phyloP scores from a whole-genome alignment of 148 eudicot genomes.

The Dysphania ambrosioides region DNA sequence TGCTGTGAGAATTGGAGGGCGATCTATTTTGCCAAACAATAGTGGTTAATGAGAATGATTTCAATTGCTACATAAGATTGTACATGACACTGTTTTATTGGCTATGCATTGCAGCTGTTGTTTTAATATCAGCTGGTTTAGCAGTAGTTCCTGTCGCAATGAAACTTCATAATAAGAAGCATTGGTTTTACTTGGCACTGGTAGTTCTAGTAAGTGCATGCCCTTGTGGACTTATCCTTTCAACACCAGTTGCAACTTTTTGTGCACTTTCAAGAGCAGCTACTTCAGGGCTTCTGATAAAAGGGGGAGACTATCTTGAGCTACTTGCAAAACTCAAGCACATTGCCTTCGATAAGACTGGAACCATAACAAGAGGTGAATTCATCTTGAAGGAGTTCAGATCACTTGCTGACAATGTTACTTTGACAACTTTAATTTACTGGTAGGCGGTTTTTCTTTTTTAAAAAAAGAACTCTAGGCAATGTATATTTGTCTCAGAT shows the following conservation, averaged over 20 bases:
- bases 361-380: slow-evolving; percentile 87
- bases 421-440: slow-evolving; percentile 45
- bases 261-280: slow-evolving; percentile 94
- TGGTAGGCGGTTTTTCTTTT: slow-evolving; percentile 38
- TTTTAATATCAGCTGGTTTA: slow-evolving; percentile 51
- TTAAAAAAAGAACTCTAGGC: too few species aligned
- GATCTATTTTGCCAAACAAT: neutral
- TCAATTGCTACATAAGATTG: neutral
- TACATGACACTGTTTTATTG: neutral
- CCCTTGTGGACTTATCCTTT: slow-evolving; percentile 90
- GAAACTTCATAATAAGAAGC: slow-evolving; percentile 39
- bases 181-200: slow-evolving; percentile 69
- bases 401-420: slow-evolving; percentile 42
- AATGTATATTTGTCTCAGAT: too few species aligned
- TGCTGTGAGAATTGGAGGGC: neutral
- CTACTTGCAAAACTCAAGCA: slow-evolving; percentile 59
- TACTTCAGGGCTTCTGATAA: slow-evolving; percentile 64
- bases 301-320: slow-evolving; percentile 88
- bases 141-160: slow-evolving; percentile 58
- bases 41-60: neutral
- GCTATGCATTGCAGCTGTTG: slow-evolving; percentile 52
- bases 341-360: slow-evolving; percentile 89
- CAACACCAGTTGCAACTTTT: slow-evolving; percentile 88
- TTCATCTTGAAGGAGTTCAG: slow-evolving; percentile 50
- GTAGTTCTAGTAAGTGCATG: slow-evolving; percentile 91